Percentiles rank a stretch among this genome's conserved stretches.
phyloP scores from a whole-genome alignment of 192 early-diverging fungal genomes.

The Entomortierella beljakovae region DNA sequence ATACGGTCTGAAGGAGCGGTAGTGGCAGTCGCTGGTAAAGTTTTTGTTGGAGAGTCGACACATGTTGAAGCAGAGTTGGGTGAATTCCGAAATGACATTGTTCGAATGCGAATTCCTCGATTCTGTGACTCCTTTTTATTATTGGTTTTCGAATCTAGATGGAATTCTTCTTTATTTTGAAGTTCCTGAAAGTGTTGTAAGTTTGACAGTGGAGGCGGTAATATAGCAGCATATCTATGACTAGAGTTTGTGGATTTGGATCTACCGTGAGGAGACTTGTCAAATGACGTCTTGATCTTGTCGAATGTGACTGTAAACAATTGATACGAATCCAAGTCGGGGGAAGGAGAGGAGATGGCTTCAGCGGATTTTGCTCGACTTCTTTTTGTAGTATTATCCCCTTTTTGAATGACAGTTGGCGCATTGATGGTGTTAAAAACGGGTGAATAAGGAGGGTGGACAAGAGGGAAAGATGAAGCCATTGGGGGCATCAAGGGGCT shows the following conservation, averaged over 20 bases:
- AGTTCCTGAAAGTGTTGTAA: background rate
- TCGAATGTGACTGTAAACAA: background rate
- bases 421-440: background rate
- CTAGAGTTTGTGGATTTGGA: background rate
- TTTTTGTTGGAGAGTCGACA: conserved; percentile 9
- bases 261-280: background rate
- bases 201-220: background rate
- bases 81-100: background rate
- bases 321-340: background rate
- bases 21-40: background rate
- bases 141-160: background rate
- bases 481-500: background rate
- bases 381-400: background rate
- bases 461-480: background rate
- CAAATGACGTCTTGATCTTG: background rate
- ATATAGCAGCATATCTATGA: background rate
- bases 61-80: conserved; percentile 11
- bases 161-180: background rate
- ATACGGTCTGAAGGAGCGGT: background rate
- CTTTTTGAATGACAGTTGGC: background rate
- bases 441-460: background rate
- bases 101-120: background rate
- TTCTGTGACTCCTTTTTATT: background rate
- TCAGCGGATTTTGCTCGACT: background rate
- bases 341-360: background rate